A percentile compares a stretch with the other conserved stretches of the same genome.
Conservation (phyloP, 2,329 filamentous ascomycete genomes). For the Apiospora pterosperma region DNA sequence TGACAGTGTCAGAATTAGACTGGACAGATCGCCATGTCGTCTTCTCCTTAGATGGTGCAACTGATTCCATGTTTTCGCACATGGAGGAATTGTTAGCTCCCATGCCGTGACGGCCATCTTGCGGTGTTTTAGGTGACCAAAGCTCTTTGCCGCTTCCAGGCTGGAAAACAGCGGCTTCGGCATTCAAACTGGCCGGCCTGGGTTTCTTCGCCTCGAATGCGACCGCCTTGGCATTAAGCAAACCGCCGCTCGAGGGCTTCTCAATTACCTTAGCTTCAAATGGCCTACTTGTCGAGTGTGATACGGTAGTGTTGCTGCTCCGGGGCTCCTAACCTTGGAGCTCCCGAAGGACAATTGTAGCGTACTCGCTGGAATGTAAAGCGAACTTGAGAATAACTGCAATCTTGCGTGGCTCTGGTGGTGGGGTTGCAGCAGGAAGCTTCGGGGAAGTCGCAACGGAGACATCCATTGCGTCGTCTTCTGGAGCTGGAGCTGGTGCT, state of each 20-base stretch:
- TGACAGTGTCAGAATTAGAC: background rate
- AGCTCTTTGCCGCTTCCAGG: background rate
- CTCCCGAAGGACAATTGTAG: conserved; percentile 30
- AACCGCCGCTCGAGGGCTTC: background rate
- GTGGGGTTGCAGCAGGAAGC: background rate
- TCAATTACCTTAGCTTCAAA: background rate
- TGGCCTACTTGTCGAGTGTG: background rate
- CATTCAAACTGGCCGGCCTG: background rate
- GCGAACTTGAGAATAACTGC: conserved; percentile 30
- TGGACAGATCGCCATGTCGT: background rate
- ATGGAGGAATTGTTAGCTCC: background rate
- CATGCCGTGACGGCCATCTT: background rate
- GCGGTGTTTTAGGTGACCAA: background rate
- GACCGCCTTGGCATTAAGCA: background rate
- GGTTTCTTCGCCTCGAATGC: background rate
- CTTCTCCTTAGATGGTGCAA: too few relatives aligned
- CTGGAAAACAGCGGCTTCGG: background rate
- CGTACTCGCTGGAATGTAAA: conserved; percentile 30
- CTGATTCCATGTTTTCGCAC: background rate
- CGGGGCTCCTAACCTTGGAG: conserved; percentile 20
- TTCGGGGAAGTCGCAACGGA: background rate
- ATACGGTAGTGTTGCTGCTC: background rate
- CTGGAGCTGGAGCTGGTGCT: background rate
- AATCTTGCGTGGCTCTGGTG: conserved; percentile 22
- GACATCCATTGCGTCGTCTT: background rate